Evolutionary conservation across 306 rosid genomes (phyloP).

Genomic region (Prunus salicina): DNA sequence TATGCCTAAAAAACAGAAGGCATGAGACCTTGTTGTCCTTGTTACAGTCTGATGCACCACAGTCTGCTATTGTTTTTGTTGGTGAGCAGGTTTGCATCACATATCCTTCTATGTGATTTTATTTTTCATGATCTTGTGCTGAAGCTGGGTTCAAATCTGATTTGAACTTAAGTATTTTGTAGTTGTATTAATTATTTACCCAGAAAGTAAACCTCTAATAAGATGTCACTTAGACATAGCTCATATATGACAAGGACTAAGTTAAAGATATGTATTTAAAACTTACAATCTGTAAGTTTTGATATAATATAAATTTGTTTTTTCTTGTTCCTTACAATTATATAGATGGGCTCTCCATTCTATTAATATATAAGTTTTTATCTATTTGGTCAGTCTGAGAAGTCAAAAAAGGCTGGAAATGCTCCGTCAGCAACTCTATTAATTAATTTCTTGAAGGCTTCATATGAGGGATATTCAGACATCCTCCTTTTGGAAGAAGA

Average conservation of each 20-base stretch:
- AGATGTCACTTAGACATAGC: background rate
- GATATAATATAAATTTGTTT: background rate
- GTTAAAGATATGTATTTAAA: background rate
- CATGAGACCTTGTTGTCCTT: constrained; percentile 62
- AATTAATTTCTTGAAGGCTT: constrained; percentile 62
- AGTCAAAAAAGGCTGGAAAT: constrained; percentile 83
- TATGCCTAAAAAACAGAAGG: constrained; percentile 47
- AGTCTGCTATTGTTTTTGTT: constrained; percentile 76
- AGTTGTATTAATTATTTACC: constrained; percentile 5
- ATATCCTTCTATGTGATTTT: constrained; percentile 27
- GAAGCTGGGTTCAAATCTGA: background rate
- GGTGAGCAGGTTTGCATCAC: constrained; percentile 65
- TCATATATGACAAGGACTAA: background rate
- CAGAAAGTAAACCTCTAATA: background rate
- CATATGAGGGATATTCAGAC: constrained; percentile 61
- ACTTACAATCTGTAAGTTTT: background rate
- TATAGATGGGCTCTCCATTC: background rate
- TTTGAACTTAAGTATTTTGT: background rate
- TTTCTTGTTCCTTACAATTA: background rate
- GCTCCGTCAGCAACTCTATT: constrained; percentile 63
- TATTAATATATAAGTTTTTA: background rate
- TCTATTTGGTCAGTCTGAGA: constrained; percentile 61
- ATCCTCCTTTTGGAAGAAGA: constrained; percentile 79
- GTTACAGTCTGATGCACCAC: constrained; percentile 61
- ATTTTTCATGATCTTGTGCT: constrained; percentile 7